These are phyloP conservation scores for Lumnitzera racemosa DNA, from an alignment of 345 rosid genomes.

Conservation along the genomic window DNA sequence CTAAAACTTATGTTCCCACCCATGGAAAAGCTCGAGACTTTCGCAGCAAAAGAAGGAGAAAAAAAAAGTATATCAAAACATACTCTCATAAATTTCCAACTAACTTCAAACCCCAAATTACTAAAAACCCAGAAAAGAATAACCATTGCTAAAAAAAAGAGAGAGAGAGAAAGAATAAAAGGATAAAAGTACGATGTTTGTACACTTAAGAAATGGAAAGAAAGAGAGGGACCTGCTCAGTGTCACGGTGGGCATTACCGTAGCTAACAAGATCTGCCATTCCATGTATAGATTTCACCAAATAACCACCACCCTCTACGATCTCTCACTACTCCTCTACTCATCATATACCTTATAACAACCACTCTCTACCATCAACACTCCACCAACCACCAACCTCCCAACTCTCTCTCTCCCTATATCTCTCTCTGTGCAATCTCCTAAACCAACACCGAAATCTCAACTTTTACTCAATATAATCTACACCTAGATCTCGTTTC, in stretches of 20 bases:
- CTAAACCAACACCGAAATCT: neutral
- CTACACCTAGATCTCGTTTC: too few relatives aligned
- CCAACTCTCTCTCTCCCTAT: neutral
- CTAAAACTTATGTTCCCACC: too few relatives aligned
- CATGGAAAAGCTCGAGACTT: too few relatives aligned
- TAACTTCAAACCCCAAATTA: too few relatives aligned
- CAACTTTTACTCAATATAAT: too few relatives aligned
- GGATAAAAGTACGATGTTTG: neutral
- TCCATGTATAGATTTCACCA: constrained; percentile 81
- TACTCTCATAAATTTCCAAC: too few relatives aligned
- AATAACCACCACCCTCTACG: constrained; percentile 66
- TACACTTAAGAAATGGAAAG: neutral
- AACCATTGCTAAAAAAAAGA: too few relatives aligned
- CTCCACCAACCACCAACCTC: constrained; percentile 9
- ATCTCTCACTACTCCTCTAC: constrained; percentile 73
- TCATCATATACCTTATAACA: constrained; percentile 54
- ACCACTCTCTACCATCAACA: constrained; percentile 25
- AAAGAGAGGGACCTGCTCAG: constrained; percentile 50
- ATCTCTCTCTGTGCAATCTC: neutral
- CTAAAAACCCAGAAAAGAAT: too few relatives aligned
- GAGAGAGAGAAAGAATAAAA: neutral
- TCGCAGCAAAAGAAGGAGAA: too few relatives aligned
- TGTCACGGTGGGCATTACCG: constrained; percentile 78
- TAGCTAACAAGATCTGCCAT: constrained; percentile 98
- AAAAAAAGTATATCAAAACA: too few relatives aligned